Evolutionary conservation across 2,329 filamentous ascomycete genomes (phyloP), one percentile per base, ranked within the genome.

Genomic region (Curvularia sp.): DNA sequence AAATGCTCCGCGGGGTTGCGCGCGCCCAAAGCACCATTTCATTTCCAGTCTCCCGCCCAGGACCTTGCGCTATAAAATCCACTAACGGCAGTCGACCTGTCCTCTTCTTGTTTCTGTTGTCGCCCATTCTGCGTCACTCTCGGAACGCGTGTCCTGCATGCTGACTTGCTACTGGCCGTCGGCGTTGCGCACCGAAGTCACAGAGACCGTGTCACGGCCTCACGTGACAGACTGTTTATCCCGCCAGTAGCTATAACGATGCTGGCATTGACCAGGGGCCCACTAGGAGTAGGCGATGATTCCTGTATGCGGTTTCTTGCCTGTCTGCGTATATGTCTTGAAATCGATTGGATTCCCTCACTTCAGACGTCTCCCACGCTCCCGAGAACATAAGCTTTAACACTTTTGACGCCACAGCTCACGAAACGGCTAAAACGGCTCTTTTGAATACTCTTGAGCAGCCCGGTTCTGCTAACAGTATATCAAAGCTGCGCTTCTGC

Each of bases 151-250:
- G 38, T 44, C 38, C 48, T 44, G 49, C 44, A 31, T 49, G 24
- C 24, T 33, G 35, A 41, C 48, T n/a, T 26, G 39, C 39, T 9
- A 12, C 20, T 20, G 5, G 4, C 24, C 52, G 26, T 15, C 55
- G 47, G 41, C 50, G 22, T 44, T 53, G 38, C 51, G 24, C 30
- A 38, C 57, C 52, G 51, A 38, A 55, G 43, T 51, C 58, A 55
- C 39, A 53, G 20, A 44, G n/a, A 20, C 38, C 51, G 47, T 49
- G 58, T 61, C 55, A 51, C 55, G 51, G 24, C 41, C 24, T 55
- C 55, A 58, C 58, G 58, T 58, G 58, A 61, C 15, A 9, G 6
- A 20, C 4, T 3, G 22, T 39, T 46, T 8, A 46, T 22, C 22
- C 24, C 44, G 28, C 12, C 30, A 20, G 53, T 47, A 8, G 2